Evolutionary conservation across 768 basidiomycete species (phyloP).

Genomic region (Hygrophoropsis aurantiaca): DNA sequence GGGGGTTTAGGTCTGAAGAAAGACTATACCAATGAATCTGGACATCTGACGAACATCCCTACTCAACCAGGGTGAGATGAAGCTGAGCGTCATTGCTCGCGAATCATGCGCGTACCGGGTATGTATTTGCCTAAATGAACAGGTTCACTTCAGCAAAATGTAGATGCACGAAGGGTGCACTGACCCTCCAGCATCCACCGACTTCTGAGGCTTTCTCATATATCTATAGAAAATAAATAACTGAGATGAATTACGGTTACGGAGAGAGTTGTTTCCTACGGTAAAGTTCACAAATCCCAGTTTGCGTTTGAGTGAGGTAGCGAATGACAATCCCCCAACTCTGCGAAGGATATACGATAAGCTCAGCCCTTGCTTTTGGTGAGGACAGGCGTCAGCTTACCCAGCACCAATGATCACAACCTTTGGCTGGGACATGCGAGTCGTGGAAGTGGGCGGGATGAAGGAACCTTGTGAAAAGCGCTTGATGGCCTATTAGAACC

Average conservation of each 20-base stretch:
- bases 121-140: constrained; percentile 27
- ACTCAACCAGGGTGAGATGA: constrained; percentile 2
- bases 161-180: constrained; percentile 13
- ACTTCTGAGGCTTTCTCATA: constrained; percentile 45
- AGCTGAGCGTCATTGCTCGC: neutral
- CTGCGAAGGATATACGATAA: constrained; percentile 20
- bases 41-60: constrained; percentile 49
- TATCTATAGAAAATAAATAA: constrained; percentile 31
- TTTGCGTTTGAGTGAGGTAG: constrained; percentile 40
- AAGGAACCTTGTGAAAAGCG: too few species aligned
- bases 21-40: constrained; percentile 43
- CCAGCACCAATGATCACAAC: constrained; percentile 22
- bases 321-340: constrained; percentile 41
- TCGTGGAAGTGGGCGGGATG: neutral
- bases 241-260: neutral
- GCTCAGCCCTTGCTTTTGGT: neutral
- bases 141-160: neutral
- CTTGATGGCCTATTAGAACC: too few species aligned
- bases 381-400: constrained; percentile 8
- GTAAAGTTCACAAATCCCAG: constrained; percentile 39
- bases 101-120: constrained; percentile 12
- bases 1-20: constrained; percentile 46
- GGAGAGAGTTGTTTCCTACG: constrained; percentile 21
- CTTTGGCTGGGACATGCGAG: constrained; percentile 6
- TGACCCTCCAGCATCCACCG: constrained; percentile 54